Evolutionary conservation across 495 filamentous ascomycete genomes (phyloP).

Genomic region (Penicillium dipodomyicola): DNA sequence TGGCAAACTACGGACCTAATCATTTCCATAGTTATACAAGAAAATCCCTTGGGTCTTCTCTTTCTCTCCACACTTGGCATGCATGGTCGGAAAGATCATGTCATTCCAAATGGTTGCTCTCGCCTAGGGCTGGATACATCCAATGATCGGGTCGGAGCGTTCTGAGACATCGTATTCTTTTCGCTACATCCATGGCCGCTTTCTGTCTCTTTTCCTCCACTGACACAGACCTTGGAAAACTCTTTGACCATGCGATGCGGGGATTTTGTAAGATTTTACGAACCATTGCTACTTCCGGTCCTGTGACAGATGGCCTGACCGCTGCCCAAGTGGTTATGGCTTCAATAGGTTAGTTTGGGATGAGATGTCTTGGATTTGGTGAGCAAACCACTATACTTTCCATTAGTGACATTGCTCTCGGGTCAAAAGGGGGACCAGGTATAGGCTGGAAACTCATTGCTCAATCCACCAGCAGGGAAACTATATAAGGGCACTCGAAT

Average conservation of each 20-base stretch:
- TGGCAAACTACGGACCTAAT: background rate
- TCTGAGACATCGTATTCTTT: slow-evolving; percentile 18
- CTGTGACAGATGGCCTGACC: slow-evolving; percentile 16
- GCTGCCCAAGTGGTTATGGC: slow-evolving; percentile 4
- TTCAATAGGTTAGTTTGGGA: background rate
- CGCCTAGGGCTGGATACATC: background rate
- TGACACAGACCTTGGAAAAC: background rate
- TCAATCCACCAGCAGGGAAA: background rate
- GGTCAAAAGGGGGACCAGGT: background rate
- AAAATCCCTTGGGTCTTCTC: background rate
- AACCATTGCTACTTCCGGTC: slow-evolving; percentile 1
- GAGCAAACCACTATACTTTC: background rate
- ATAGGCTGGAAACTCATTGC: background rate
- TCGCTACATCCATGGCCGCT: background rate
- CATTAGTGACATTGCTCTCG: background rate
- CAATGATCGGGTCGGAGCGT: slow-evolving; percentile 3
- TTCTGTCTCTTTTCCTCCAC: slow-evolving; percentile 1
- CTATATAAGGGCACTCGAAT: slow-evolving; percentile 12
- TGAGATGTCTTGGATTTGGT: slow-evolving; percentile 3
- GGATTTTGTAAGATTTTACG: background rate
- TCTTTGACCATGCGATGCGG: slow-evolving; percentile 2
- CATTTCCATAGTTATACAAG: background rate
- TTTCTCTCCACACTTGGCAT: slow-evolving; percentile 10
- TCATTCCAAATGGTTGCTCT: background rate
- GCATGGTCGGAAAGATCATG: background rate